Conservation (phyloP, 2,329 filamentous ascomycete genomes). For the Raffaelea deltoideospora region DNA sequence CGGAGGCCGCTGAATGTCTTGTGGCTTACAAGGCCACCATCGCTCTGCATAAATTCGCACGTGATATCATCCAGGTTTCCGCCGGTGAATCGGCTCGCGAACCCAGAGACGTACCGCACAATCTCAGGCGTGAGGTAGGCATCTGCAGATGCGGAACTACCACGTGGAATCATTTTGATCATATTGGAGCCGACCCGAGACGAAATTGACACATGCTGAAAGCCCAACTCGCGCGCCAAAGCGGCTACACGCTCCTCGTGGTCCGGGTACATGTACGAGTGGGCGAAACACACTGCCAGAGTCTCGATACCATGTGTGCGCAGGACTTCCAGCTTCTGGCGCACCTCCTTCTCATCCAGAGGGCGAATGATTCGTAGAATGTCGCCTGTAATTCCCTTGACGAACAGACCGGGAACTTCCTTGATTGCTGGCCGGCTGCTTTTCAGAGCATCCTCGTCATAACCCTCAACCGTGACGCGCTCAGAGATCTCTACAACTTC, state of each 20-base stretch:
- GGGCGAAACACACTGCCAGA: conserved; percentile 30
- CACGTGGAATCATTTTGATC: conserved; percentile 57
- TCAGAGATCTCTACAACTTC: conserved; percentile 8
- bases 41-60: conserved; percentile 61
- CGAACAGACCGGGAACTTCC: conserved; percentile 19
- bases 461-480: conserved; percentile 12
- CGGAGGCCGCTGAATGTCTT: conserved; percentile 15
- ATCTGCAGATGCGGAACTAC: conserved; percentile 55
- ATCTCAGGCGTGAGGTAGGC: conserved; percentile 62
- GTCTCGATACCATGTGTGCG: conserved; percentile 28
- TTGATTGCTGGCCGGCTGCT: conserved; percentile 19
- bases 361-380: conserved; percentile 16
- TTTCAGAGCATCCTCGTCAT: conserved; percentile 17
- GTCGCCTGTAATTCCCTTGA: conserved; percentile 14
- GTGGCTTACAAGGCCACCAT: conserved; percentile 23
- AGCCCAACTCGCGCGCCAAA: conserved; percentile 4
- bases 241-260: conserved; percentile 28
- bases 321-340: conserved; percentile 15
- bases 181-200: conserved; percentile 22
- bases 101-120: conserved; percentile 53
- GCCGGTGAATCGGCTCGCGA: conserved; percentile 49
- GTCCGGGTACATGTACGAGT: conserved; percentile 43
- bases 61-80: conserved; percentile 45
- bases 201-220: not conserved
- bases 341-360: conserved; percentile 13